These are phyloP conservation scores for Sclerotinia nivalis DNA, from an alignment of 2,329 filamentous ascomycete species.

Conservation along the genomic window DNA sequence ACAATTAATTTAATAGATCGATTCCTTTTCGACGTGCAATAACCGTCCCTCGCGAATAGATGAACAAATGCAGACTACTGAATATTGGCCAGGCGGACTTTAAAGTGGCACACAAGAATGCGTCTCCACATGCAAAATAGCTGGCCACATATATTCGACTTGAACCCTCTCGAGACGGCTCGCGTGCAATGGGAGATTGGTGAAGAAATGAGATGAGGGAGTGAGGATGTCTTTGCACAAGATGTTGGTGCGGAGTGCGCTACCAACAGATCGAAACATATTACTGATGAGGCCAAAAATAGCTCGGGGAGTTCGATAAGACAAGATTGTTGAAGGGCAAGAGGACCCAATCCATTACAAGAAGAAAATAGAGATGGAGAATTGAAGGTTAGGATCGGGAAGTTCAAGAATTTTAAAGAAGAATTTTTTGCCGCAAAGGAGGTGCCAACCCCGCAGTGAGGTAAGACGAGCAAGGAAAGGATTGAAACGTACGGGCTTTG, in stretches of 20 bases:
- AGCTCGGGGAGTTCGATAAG: too few species aligned
- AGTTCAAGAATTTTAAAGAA: too few species aligned
- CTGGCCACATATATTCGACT: constrained; percentile 24
- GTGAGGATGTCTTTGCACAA: neutral
- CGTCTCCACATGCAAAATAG: constrained; percentile 25
- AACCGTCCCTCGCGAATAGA: constrained; percentile 26
- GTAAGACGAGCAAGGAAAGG: too few species aligned
- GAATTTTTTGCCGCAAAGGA: too few species aligned
- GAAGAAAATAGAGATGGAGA: too few species aligned
- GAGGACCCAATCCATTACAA: neutral
- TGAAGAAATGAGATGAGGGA: neutral
- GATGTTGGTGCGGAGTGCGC: neutral
- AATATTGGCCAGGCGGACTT: constrained; percentile 26
- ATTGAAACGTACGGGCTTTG: neutral
- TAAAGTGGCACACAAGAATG: constrained; percentile 17
- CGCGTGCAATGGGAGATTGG: constrained; percentile 8
- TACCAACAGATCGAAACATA: too few species aligned
- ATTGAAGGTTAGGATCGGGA: neutral
- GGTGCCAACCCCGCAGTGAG: too few species aligned
- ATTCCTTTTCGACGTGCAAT: constrained; percentile 17
- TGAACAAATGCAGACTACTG: constrained; percentile 16
- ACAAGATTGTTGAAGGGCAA: neutral
- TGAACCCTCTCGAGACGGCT: neutral
- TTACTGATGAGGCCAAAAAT: neutral
- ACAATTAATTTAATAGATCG: constrained; percentile 21